Evolutionary conservation across 495 filamentous ascomycete species (phyloP).

Genomic region (Xylaria bambusicola): DNA sequence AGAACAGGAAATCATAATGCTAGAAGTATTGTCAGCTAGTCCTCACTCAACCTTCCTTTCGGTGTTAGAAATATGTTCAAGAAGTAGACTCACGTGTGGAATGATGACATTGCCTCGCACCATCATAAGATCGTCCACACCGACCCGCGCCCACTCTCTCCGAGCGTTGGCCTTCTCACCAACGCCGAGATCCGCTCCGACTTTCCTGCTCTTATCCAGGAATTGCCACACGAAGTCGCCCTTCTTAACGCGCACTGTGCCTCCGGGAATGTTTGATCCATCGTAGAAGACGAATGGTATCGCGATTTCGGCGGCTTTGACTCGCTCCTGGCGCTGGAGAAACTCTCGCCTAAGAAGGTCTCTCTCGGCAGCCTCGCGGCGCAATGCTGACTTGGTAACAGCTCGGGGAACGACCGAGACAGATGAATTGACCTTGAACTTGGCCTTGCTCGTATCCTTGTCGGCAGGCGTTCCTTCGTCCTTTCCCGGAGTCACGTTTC

Average conservation of each 20-base stretch:
- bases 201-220: slow-evolving; percentile 84
- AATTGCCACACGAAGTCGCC: slow-evolving; percentile 91
- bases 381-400: slow-evolving; percentile 81
- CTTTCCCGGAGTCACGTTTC: slow-evolving; percentile 59
- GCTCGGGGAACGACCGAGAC: slow-evolving; percentile 72
- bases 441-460: slow-evolving; percentile 35
- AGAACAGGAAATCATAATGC: slow-evolving; percentile 98
- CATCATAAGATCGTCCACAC: slow-evolving; percentile 95
- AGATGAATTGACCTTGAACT: slow-evolving; percentile 62
- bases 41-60: background rate
- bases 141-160: slow-evolving; percentile 88
- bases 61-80: background rate
- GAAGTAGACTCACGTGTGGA: slow-evolving; percentile 75
- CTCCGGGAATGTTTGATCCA: slow-evolving; percentile 89
- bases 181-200: slow-evolving; percentile 79
- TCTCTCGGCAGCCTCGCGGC: slow-evolving; percentile 77
- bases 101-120: slow-evolving; percentile 91
- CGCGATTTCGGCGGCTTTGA: slow-evolving; percentile 85
- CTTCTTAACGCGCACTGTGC: slow-evolving; percentile 83
- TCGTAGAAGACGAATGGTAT: slow-evolving; percentile 99
- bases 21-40: slow-evolving; percentile 39
- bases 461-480: slow-evolving; percentile 53
- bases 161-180: slow-evolving; percentile 58
- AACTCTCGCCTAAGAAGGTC: slow-evolving; percentile 87
- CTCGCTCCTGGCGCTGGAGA: slow-evolving; percentile 74